Base-by-base conservation (phyloP, 495 filamentous ascomycete genomes). In the Penicillium desertorum region DNA sequence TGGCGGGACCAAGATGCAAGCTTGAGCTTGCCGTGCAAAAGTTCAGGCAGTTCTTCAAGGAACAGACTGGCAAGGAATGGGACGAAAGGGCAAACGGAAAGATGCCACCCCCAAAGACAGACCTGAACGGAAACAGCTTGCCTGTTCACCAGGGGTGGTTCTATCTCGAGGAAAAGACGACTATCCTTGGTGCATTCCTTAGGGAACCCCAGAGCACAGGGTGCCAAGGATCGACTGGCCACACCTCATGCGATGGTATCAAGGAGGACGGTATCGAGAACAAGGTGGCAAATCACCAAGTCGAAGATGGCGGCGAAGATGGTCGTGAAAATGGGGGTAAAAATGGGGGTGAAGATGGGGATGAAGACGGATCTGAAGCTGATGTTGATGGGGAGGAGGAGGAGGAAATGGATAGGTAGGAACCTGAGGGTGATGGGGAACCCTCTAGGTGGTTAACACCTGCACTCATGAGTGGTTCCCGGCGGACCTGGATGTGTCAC, bases 61-160 rank as follows among this genome's bases (percentile, higher is more conserved):
- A 68, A 3, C 80, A 85, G 62, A 83, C 83, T 0, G 79, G 81
- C 1, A 71, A 78, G 11, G 53, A 67, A 8, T 90, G 86, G 87
- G 73, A 80, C 1, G 57, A 83, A 29, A 75, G 84, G 32, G 44
- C 58, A 5, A 51, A 67, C 25, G 56, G 44, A 12, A 55, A 58
- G 7, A 11, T 57, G 8, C 61, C 61, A 7, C 34, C 51, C 0
- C 61, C 63, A 0, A 72, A 66, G 53, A 51, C 9, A 5, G 66
- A 71, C 30, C 12, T 16, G 0, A 54, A 71, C 2, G 74, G 70
- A 6, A 64, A 73, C 8, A 6, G 32, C 0, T 34, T 72, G 11
- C 71, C 70, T 45, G 20, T 50, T 0, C 64, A 67, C 45, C 51
- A 72, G 52, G 73, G 72, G 1, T 78, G 76, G 76, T 75, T 65